Conservation (phyloP, 768 basidiomycete genomes). For the Collybia nuda region DNA sequence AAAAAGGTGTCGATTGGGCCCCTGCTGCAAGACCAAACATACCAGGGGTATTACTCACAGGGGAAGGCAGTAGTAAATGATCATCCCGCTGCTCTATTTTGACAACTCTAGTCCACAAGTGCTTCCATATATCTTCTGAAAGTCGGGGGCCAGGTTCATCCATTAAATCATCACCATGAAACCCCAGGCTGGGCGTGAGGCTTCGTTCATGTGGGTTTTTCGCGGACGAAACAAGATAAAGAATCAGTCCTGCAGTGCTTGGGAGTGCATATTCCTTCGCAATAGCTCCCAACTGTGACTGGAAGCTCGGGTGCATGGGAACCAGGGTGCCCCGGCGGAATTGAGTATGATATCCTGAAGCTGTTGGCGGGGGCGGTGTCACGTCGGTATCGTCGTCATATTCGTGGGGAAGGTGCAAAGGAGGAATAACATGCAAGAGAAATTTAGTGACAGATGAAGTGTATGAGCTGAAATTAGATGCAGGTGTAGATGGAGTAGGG, state of each 20-base stretch:
- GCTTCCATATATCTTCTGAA: conserved; percentile 85
- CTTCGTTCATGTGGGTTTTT: conserved; percentile 15
- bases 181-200: conserved; percentile 5
- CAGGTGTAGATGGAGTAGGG: conserved; percentile 48
- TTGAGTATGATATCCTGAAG: conserved; percentile 77
- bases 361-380: conserved; percentile 50
- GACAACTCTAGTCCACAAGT: conserved; percentile 77
- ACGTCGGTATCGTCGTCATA: conserved; percentile 47
- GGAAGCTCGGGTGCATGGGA: conserved; percentile 80
- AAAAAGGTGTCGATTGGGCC: conserved; percentile 39
- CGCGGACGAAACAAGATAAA: conserved; percentile 66
- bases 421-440: conserved; percentile 84
- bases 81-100: conserved; percentile 57
- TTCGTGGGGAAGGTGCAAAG: conserved; percentile 67
- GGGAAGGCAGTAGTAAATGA: conserved; percentile 31
- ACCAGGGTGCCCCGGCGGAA: conserved; percentile 86
- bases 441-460: conserved; percentile 58
- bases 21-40: conserved; percentile 42
- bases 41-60: conserved; percentile 33
- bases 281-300: conserved; percentile 82
- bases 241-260: conserved; percentile 75
- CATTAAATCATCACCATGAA: conserved; percentile 26
- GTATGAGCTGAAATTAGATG: conserved; percentile 36
- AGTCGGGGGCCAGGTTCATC: conserved; percentile 76
- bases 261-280: conserved; percentile 94